Conservation (phyloP, 1,139 yeast species). For the Debaryomyces singareniensis region DNA sequence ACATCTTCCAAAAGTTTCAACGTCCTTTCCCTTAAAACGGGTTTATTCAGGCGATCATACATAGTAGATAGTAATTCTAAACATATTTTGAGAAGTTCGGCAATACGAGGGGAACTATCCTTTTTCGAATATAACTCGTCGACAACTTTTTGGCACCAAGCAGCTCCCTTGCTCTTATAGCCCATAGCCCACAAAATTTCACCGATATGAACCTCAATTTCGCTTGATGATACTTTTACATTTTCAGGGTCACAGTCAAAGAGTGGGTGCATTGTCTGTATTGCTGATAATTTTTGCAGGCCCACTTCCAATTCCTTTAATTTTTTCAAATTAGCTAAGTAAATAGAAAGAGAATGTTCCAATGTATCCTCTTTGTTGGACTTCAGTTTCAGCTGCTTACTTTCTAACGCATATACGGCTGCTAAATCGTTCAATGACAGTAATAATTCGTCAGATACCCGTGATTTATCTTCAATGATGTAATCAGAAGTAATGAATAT, state of each 20-base stretch:
- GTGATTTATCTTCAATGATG: constrained; percentile 20
- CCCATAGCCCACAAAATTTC: constrained; percentile 64
- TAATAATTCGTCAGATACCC: constrained; percentile 35
- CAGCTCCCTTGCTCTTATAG: constrained; percentile 45
- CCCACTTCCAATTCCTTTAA: constrained; percentile 16
- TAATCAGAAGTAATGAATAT: constrained; percentile 21
- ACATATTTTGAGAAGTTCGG: constrained; percentile 26
- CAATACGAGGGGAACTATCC: constrained; percentile 20
- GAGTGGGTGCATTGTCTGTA: constrained; percentile 30
- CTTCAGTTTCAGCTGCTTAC: constrained; percentile 7
- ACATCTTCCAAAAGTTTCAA: constrained; percentile 17
- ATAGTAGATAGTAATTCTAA: constrained; percentile 25
- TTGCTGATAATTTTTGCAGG: constrained; percentile 13
- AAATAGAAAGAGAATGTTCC: constrained; percentile 26
- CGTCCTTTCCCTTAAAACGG: constrained; percentile 22
- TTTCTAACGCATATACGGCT: constrained; percentile 21
- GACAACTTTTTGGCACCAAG: constrained; percentile 56
- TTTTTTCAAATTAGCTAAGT: constrained; percentile 29
- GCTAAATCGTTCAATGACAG: constrained; percentile 31
- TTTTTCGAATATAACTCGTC: constrained; percentile 30
- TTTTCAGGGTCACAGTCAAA: constrained; percentile 31
- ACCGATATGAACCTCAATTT: constrained; percentile 52
- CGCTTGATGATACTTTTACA: constrained; percentile 22
- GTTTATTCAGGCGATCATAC: constrained; percentile 24
- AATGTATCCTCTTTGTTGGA: constrained; percentile 13